Base-by-base conservation (phyloP, 1,284 basidiomycete genomes). In the Waitea zeae region DNA sequence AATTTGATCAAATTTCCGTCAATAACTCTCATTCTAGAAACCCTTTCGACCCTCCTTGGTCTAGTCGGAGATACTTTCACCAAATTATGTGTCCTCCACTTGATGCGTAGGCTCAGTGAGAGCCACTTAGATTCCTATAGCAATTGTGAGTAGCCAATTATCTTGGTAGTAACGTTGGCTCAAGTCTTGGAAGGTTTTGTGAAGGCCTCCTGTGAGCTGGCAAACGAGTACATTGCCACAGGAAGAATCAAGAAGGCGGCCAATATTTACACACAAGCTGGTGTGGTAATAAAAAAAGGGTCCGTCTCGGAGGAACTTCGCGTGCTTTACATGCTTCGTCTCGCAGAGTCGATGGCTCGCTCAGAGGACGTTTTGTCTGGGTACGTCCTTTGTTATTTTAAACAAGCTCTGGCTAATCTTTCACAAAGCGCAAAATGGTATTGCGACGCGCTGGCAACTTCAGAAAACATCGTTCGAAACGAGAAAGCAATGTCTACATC, bases 181-280 rank as follows among this genome's bases (percentile, higher is more conserved):
- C 22, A 26, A 26, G n/a, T 26, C 22, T n/a, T n/a, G 12, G 18
- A 45, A 87, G 87, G 60, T 4, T 83, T 75, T 44, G 58, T 84
- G 6, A 52, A 56, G 1, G 57, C 70, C 1, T 84, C 79, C 1
- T 57, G 76, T 1, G 69, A 76, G 20, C 64, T 92, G 2, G 87
- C 79, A 0, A 62, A 71, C 31, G 80, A 88, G 46, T 87, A 88
- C 46, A 57, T 75, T 24, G 68, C 66, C 31, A 62, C 93, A 1
- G 88, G 89, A 2, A 84, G 80, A 51, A 54, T 59, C 1, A 66
- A 67, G 31, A 68, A 77, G 28, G 84, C 86, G 0, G 59, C 57
- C 1, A 50, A 55, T 1, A 63, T 88, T 12, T 80, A 84, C 44
- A 59, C 56, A 6, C 70, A 69, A 34, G 64, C 66, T 1, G 53